Percentiles rank a stretch among this genome's conserved stretches.
Evolutionary conservation across 2,329 filamentous ascomycete species (phyloP).

Genomic region (Pezizomycotina sp.): DNA sequence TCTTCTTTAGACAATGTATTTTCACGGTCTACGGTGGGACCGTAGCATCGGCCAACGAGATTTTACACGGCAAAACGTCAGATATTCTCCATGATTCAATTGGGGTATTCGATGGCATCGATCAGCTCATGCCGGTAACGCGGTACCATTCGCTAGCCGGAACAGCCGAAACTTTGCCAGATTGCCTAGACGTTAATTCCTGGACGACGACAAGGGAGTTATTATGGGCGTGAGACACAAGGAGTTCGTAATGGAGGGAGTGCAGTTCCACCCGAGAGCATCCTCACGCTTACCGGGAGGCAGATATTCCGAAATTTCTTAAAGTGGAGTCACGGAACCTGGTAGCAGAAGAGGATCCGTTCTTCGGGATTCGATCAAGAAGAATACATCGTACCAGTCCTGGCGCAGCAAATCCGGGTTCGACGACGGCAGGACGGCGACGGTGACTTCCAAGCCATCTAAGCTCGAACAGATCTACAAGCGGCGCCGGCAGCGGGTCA

Average conservation of each 20-base stretch:
- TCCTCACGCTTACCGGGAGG: constrained; percentile 75
- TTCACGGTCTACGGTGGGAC: constrained; percentile 83
- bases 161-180: constrained; percentile 70
- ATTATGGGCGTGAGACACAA: constrained; percentile 97
- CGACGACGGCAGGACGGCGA: constrained; percentile 19
- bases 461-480: constrained; percentile 86
- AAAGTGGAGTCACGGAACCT: constrained; percentile 72
- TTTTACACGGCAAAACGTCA: constrained; percentile 93
- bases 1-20: constrained; percentile 60
- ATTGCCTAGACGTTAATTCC: constrained; percentile 74
- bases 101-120: constrained; percentile 74
- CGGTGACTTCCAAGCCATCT: constrained; percentile 31
- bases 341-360: constrained; percentile 59
- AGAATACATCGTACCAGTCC: constrained; percentile 22
- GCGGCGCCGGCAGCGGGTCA: constrained; percentile 58
- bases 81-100: constrained; percentile 74
- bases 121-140: constrained; percentile 71
- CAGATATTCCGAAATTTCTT: constrained; percentile 88
- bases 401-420: constrained; percentile 16
- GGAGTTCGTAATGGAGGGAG: constrained; percentile 76
- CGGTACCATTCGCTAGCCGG: constrained; percentile 93
- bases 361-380: constrained; percentile 28
- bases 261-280: constrained; percentile 98
- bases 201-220: constrained; percentile 73
- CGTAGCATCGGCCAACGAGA: constrained; percentile 85